These are phyloP conservation scores for Teratosphaeria epicoccoides DNA, from an alignment of 2,329 filamentous ascomycete species.

Conservation along the genomic window DNA sequence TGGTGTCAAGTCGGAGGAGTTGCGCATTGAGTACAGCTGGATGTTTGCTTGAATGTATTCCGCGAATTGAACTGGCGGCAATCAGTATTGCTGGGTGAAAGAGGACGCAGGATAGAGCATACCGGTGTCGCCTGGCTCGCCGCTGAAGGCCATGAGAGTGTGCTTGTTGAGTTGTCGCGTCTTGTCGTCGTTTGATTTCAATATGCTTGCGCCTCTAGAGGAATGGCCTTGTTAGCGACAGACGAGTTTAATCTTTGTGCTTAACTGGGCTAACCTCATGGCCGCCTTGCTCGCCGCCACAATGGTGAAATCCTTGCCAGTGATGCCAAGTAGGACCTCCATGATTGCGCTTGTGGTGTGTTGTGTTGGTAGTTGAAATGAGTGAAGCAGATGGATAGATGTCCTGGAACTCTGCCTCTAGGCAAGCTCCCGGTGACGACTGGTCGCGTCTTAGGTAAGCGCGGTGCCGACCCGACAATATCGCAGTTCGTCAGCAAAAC, in stretches of 20 bases:
- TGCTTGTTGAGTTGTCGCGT: constrained; percentile 85
- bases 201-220: constrained; percentile 77
- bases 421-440: background rate
- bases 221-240: background rate
- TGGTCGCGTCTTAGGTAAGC: background rate
- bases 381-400: background rate
- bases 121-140: constrained; percentile 94
- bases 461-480: no score
- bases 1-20: constrained; percentile 83
- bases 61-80: constrained; percentile 75
- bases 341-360: constrained; percentile 36
- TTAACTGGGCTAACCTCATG: constrained; percentile 45
- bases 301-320: constrained; percentile 98
- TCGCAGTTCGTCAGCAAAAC: background rate
- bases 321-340: constrained; percentile 97
- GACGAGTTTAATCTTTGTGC: background rate
- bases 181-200: constrained; percentile 95
- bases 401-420: no score
- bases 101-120: constrained; percentile 20
- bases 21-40: constrained; percentile 97
- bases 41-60: constrained; percentile 99
- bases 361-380: background rate
- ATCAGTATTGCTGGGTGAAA: background rate
- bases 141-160: constrained; percentile 88
- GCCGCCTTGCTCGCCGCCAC: constrained; percentile 95